Conservation (phyloP, 495 filamentous ascomycete species). For the Apiosordaria backusii region DNA sequence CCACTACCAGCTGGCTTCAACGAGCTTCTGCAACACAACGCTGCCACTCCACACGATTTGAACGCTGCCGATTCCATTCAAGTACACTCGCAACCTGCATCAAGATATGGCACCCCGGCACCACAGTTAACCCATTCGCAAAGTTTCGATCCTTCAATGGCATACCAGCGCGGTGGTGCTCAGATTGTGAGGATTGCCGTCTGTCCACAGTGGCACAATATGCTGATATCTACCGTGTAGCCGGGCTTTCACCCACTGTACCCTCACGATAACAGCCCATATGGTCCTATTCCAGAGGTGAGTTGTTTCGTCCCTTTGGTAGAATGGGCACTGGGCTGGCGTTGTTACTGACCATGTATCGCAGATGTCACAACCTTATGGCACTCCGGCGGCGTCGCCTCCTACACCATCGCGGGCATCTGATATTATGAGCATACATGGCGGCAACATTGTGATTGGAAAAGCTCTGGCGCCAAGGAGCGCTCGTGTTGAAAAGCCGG, state of each 20-base stretch:
- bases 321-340: background rate
- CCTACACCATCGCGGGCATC: conserved; percentile 41
- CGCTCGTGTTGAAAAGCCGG: conserved; percentile 35
- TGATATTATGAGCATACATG: conserved; percentile 44
- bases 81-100: conserved; percentile 39
- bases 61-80: conserved; percentile 25
- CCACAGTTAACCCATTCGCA: conserved; percentile 29
- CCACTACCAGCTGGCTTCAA: conserved; percentile 42
- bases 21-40: conserved; percentile 50
- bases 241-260: conserved; percentile 38
- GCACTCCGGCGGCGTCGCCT: conserved; percentile 50
- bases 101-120: conserved; percentile 41
- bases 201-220: background rate
- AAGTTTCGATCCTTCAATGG: conserved; percentile 15
- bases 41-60: conserved; percentile 29
- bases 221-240: conserved; percentile 23
- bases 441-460: conserved; percentile 14
- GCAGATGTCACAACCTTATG: conserved; percentile 39
- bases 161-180: conserved; percentile 29
- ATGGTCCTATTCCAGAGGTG: conserved; percentile 32
- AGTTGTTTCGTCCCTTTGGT: conserved; percentile 11
- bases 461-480: conserved; percentile 26
- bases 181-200: conserved; percentile 20
- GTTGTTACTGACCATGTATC: background rate
- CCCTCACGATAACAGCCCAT: conserved; percentile 32